phyloP scores from a whole-genome alignment of 2,329 filamentous ascomycete genomes.

The Fusarium pilosicola region DNA sequence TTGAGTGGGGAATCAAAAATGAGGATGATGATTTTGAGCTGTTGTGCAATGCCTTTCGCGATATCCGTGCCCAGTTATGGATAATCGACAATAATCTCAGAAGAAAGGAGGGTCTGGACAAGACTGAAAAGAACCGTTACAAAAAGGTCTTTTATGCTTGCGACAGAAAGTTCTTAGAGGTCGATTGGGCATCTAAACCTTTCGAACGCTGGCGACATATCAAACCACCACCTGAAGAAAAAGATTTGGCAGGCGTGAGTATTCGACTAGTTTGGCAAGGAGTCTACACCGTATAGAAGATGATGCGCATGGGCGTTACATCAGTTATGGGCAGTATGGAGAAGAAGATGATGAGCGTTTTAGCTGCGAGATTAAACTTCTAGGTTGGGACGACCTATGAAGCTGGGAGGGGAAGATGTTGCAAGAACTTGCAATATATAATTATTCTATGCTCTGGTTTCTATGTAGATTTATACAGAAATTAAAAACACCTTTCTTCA shows the following conservation, averaged over 20 bases:
- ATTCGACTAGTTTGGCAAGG: background rate
- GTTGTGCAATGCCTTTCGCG: background rate
- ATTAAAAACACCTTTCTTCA: fast-evolving
- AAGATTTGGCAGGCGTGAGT: background rate
- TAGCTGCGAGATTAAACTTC: background rate
- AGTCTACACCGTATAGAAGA: background rate
- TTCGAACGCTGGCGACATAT: background rate
- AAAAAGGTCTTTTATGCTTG: background rate
- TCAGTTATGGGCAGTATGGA: background rate
- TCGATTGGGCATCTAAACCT: fast-evolving
- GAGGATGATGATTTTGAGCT: fast-evolving
- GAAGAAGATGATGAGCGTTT: background rate
- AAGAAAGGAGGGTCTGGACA: fast-evolving
- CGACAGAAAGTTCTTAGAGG: background rate
- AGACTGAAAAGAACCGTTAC: too few species aligned
- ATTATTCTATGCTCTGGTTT: too few species aligned
- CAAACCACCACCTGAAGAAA: background rate
- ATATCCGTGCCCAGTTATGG: background rate
- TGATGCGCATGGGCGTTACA: background rate
- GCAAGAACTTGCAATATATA: background rate
- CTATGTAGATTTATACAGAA: too few species aligned
- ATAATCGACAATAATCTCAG: background rate
- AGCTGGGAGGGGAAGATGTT: background rate
- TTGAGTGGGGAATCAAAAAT: background rate
- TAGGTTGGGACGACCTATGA: background rate